Conservation (phyloP, 2,329 filamentous ascomycete genomes). For the Beauveria brongniartii region DNA sequence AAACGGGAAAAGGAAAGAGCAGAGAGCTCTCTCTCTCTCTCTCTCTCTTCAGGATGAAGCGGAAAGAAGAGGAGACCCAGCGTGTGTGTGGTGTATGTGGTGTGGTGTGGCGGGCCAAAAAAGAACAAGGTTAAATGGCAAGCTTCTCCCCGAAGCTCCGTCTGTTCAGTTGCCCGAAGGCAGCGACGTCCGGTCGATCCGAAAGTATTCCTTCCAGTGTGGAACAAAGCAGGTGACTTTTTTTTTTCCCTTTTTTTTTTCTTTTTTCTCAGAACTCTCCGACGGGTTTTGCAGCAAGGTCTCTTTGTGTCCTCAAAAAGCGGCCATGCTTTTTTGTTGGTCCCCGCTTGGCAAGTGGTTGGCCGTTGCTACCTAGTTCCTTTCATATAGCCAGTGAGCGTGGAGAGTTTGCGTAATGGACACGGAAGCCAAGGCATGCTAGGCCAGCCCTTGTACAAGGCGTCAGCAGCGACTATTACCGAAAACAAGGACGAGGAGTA, state of each 20-base stretch:
- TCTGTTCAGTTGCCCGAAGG: background rate
- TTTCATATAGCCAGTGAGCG: background rate
- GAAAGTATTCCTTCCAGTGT: constrained; percentile 3
- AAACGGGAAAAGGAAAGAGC: no score
- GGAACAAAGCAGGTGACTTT: no score
- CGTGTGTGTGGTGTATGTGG: no score
- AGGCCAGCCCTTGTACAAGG: no score
- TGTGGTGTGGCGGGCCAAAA: background rate
- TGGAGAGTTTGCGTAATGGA: background rate
- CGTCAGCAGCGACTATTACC: no score
- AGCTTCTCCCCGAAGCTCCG: constrained; percentile 3
- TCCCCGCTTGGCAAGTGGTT: background rate
- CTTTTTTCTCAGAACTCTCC: no score
- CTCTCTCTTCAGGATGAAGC: background rate
- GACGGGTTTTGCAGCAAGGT: no score
- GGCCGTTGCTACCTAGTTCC: background rate
- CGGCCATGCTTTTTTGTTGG: background rate
- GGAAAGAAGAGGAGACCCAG: background rate
- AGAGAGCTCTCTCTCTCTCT: no score
- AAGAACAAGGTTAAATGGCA: background rate
- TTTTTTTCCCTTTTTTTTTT: no score
- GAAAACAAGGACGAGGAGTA: background rate
- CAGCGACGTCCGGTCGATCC: background rate
- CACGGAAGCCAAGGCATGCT: background rate
- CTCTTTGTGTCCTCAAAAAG: no score